Evolutionary conservation across 1,284 basidiomycete species (phyloP).

Genomic region (Rhizoctonia solani): DNA sequence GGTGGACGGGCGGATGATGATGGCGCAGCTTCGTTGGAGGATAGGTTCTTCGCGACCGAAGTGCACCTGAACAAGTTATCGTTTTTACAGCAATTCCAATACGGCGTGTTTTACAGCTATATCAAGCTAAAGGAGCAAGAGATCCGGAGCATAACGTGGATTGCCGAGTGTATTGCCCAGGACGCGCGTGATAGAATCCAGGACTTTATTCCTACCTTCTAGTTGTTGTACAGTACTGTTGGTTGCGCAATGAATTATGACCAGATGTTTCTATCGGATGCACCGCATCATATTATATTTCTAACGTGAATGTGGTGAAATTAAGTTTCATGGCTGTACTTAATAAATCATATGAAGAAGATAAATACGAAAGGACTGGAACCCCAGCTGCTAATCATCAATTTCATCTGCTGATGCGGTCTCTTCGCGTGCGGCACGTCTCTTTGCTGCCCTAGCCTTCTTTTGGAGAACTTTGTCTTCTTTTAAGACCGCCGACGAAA

Average conservation of each 20-base stretch:
- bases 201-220: slow-evolving; percentile 89
- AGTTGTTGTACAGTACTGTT: slow-evolving; percentile 35
- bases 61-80: slow-evolving; percentile 92
- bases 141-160: slow-evolving; percentile 96
- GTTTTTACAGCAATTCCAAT: slow-evolving; percentile 95
- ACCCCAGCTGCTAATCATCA: slow-evolving; percentile 34
- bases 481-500: slow-evolving; percentile 58
- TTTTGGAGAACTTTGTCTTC: slow-evolving; percentile 40
- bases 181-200: slow-evolving; percentile 91
- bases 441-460: slow-evolving; percentile 39
- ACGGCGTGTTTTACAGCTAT: slow-evolving; percentile 90
- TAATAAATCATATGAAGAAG: no score
- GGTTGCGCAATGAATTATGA: neutral
- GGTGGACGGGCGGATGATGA: slow-evolving; percentile 54
- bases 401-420: slow-evolving; percentile 34
- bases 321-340: neutral
- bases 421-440: slow-evolving; percentile 31
- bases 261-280: no score
- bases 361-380: no score
- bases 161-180: slow-evolving; percentile 96
- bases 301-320: no score
- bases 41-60: slow-evolving; percentile 94
- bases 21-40: slow-evolving; percentile 77
- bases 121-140: slow-evolving; percentile 99
- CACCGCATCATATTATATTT: no score